A percentile compares a stretch with the other conserved stretches of the same genome.
Conservation (phyloP, 495 filamentous ascomycete genomes). For the Penicillium chermesinum region DNA sequence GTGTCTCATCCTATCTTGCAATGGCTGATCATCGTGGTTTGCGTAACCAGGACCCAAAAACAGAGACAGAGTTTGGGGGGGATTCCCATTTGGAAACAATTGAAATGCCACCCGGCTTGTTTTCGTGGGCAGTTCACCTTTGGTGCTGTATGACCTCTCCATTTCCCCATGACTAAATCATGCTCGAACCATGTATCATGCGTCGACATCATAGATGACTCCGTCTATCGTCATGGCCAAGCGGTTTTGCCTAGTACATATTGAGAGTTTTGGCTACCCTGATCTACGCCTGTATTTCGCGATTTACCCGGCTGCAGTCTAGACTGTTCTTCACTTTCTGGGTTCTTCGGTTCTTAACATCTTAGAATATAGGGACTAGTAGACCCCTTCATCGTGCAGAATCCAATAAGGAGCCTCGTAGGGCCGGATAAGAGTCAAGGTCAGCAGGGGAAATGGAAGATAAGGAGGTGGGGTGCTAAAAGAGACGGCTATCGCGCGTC, state of each 20-base stretch:
- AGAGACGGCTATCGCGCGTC: neutral
- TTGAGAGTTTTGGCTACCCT: neutral
- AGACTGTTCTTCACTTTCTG: conserved; percentile 7
- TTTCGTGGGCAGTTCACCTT: conserved; percentile 8
- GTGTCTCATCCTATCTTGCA: conserved; percentile 3
- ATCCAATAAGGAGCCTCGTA: neutral
- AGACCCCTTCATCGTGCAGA: too few species aligned
- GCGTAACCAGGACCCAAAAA: conserved; percentile 1
- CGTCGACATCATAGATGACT: conserved; percentile 31
- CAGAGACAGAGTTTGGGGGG: neutral
- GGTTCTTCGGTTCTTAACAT: neutral
- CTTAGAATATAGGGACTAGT: neutral
- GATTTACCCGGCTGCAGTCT: conserved; percentile 1
- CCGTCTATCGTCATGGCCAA: conserved; percentile 1
- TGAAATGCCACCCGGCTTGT: conserved; percentile 11
- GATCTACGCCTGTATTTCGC: neutral
- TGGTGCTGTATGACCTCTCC: conserved; percentile 13
- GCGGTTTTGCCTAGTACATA: neutral
- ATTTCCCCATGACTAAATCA: conserved; percentile 20
- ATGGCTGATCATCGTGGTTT: conserved; percentile 8
- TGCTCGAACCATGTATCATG: conserved; percentile 19
- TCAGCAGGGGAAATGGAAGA: neutral
- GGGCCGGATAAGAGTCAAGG: neutral
- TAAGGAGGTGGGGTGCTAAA: neutral
- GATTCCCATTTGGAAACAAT: neutral